A percentile compares a stretch with the other conserved stretches of the same genome.
These are phyloP conservation scores for Fragosphaeria purpurea DNA, from an alignment of 2,329 filamentous ascomycete genomes.

Conservation along the genomic window DNA sequence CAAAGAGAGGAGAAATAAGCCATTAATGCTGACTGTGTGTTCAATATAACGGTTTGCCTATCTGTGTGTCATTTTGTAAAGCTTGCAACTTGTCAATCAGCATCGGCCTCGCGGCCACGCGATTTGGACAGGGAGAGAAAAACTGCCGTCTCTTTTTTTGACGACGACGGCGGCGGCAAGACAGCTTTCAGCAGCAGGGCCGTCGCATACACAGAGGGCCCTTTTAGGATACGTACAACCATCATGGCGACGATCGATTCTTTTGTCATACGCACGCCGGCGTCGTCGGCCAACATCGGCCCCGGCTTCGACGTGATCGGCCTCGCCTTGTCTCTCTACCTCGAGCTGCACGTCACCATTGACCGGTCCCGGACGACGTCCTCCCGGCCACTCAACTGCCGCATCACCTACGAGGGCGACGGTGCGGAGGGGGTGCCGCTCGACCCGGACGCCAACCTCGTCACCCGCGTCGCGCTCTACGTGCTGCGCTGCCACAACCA, in stretches of 20 bases:
- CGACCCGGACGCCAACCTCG: slow-evolving; percentile 77
- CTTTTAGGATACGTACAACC: no score
- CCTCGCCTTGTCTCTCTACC: slow-evolving; percentile 84
- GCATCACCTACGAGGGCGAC: slow-evolving; percentile 80
- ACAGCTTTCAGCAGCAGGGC: no score
- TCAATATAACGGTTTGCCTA: no score
- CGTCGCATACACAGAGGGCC: no score
- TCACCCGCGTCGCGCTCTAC: slow-evolving; percentile 89
- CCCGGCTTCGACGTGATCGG: slow-evolving; percentile 97
- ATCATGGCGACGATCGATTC: slow-evolving; percentile 31
- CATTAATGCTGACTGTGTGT: not conserved
- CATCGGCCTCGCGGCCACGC: no score
- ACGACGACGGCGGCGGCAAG: not conserved
- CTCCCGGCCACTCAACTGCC: slow-evolving; percentile 67
- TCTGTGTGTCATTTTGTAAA: no score
- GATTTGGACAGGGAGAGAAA: no score
- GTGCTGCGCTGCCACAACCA: slow-evolving; percentile 87
- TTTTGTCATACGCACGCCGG: slow-evolving; percentile 70
- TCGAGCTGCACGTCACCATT: slow-evolving; percentile 77
- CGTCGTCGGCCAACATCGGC: slow-evolving; percentile 94
- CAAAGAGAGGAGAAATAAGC: not conserved
- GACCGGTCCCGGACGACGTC: slow-evolving; percentile 46
- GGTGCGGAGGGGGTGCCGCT: slow-evolving; percentile 66
- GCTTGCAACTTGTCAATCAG: no score
- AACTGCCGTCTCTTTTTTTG: not conserved